These are phyloP conservation scores for Chaetomiaceae sp. DNA, from an alignment of 2,329 filamentous ascomycete genomes.

Conservation along the genomic window DNA sequence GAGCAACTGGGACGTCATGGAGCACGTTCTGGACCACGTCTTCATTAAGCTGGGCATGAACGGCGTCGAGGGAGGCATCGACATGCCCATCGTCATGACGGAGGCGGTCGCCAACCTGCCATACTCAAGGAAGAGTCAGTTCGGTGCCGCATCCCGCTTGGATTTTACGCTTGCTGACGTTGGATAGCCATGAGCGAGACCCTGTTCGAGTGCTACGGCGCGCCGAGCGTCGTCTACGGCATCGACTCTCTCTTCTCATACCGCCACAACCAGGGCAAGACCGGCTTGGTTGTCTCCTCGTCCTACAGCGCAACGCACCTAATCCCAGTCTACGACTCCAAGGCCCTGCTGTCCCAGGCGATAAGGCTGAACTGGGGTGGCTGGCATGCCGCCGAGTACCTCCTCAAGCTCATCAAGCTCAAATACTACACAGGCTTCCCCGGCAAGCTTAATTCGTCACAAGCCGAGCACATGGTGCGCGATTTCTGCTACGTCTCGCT, in stretches of 20 bases:
- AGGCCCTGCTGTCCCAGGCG: conserved; percentile 77
- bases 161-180: conserved; percentile 26
- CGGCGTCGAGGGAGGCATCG: conserved; percentile 66
- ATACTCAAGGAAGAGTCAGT: conserved; percentile 82
- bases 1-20: conserved; percentile 97
- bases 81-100: conserved; percentile 88
- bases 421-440: conserved; percentile 85
- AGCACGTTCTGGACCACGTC: conserved; percentile 87
- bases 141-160: neutral
- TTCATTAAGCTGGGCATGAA: conserved; percentile 93
- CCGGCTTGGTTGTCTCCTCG: conserved; percentile 84
- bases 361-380: conserved; percentile 94
- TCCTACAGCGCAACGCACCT: conserved; percentile 93
- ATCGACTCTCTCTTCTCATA: conserved; percentile 98
- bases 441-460: conserved; percentile 77
- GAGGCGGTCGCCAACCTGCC: conserved; percentile 88
- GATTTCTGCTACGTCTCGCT: conserved; percentile 87
- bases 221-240: conserved; percentile 85
- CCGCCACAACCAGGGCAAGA: conserved; percentile 81
- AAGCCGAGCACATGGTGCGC: conserved; percentile 80
- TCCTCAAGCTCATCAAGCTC: conserved; percentile 80
- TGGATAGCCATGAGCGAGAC: conserved; percentile 88
- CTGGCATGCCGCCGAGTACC: conserved; percentile 82
- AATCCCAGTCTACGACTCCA: conserved; percentile 85
- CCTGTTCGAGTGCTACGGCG: conserved; percentile 91